Conservation (phyloP, 371 early-diverging fungal species). For the Apophysomyces trapeziformis region DNA sequence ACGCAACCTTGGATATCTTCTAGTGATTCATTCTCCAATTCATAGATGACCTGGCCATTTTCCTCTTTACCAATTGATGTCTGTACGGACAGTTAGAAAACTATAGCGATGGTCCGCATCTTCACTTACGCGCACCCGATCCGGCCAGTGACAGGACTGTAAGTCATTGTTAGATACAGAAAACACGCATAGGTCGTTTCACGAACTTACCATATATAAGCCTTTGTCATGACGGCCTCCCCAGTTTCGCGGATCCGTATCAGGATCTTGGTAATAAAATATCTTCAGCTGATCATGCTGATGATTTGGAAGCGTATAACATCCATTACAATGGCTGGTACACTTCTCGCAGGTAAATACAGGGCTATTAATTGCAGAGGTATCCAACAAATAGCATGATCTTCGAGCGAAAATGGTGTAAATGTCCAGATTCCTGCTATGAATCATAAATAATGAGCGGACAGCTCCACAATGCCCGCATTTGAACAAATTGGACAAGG, state of each 20-base stretch:
- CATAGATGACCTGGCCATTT: conserved; percentile 9
- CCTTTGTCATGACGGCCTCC: neutral
- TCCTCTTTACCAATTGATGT: neutral
- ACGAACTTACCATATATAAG: neutral
- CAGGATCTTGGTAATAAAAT: neutral
- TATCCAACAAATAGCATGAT: conserved; percentile 9
- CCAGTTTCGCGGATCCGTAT: neutral
- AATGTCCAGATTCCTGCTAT: conserved; percentile 17
- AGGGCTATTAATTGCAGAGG: neutral
- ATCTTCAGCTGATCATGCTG: neutral
- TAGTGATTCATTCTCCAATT: neutral
- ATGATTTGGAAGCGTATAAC: conserved; percentile 10
- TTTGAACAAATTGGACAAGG: conserved; percentile 18
- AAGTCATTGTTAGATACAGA: neutral
- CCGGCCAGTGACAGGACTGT: conserved; percentile 3
- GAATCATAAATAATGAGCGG: conserved; percentile 8
- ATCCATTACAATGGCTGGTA: conserved; percentile 5
- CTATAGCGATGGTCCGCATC: too few relatives aligned
- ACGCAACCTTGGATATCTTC: neutral
- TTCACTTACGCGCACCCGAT: neutral
- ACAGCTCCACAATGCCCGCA: conserved; percentile 28
- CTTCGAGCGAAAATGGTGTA: conserved; percentile 18
- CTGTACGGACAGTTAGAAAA: neutral
- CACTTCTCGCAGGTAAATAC: conserved; percentile 26
- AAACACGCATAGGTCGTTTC: neutral